Base-by-base conservation (phyloP, 176 grass and related monocot genomes). In the Oropetium thomaeum region DNA sequence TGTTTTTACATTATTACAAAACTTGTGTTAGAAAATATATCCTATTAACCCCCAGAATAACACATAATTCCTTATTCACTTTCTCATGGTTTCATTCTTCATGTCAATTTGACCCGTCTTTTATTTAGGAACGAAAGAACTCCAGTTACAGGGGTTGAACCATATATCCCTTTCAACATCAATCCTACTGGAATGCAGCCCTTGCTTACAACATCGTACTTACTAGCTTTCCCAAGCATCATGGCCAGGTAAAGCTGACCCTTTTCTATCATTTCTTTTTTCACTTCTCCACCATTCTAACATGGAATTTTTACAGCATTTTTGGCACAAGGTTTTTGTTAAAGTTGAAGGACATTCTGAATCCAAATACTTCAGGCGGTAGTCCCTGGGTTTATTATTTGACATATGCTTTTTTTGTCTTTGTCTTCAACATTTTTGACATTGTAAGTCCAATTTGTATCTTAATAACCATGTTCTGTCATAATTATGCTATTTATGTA, bases 361-460 rank as follows among this genome's bases (percentile, higher is more conserved):
- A 94, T 51, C 95, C 95, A 83, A 90, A 64, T 29, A 84, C 79
- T 65, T 90, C 86, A 67, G 34, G 74, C 67, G 84, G 79, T 65
- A 63, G 76, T 73, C 86, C 91, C 37, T 98, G 91, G 95, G 72
- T 90, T 68, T 98, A 98, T 78, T 98, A 98, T 68, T 71, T 74
- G 34, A 89, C 84, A 28, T 98, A 98, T 82, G 86, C 88, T 20
- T 87, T 98, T 81, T 83, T 85, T 4, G 88, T 98, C 71, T 98
- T 94, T 61, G 28, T 94, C 48, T 94, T 98, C 89, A 98, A 98
- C 52, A 94, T 94, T 85, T 98, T 94, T 91, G 95, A 98, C 81
- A 98, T 98, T 89, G 95, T 98, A 90, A 98, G 95, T 86, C 65
- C 63, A 1, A 76, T 78, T 83, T 31, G 74, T 26, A 59, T 79